Percentiles rank a stretch among this genome's conserved stretches.
Evolutionary conservation across 2,329 filamentous ascomycete species (phyloP).

Genomic region (Colletotrichum sp.): DNA sequence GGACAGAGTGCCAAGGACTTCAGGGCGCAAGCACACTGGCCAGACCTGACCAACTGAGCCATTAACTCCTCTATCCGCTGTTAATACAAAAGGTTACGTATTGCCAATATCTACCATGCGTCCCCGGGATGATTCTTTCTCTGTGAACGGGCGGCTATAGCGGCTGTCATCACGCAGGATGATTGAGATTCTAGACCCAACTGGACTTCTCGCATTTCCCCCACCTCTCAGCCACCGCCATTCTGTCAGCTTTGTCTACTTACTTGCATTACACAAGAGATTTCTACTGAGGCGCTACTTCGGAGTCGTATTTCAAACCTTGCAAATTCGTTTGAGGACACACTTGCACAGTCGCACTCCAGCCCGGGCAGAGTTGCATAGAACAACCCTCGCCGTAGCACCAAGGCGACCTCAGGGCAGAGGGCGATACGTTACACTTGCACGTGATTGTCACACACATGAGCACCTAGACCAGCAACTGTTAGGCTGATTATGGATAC

Average conservation of each 20-base stretch:
- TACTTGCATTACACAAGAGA: not conserved
- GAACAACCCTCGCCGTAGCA: rapidly evolving
- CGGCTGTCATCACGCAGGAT: constrained; percentile 29
- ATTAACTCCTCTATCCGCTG: not conserved
- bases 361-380: rapidly evolving
- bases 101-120: not conserved
- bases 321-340: not conserved
- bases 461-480: not conserved
- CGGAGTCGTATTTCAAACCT: not conserved
- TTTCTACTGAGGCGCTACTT: too few relatives aligned
- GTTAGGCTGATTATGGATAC: not conserved
- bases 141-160: not conserved
- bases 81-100: not conserved
- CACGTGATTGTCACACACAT: not conserved
- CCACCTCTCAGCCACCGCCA: not conserved
- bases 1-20: not conserved
- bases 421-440: rapidly evolving
- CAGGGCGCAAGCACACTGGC: not conserved
- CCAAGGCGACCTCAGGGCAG: rapidly evolving
- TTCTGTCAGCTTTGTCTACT: not conserved
- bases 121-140: not conserved
- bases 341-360: not conserved
- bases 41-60: not conserved
- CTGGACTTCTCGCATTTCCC: constrained; percentile 26
- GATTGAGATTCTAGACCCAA: constrained; percentile 32